phyloP scores from a whole-genome alignment of 495 filamentous ascomycete genomes.

The Bacidia gigantensis region DNA sequence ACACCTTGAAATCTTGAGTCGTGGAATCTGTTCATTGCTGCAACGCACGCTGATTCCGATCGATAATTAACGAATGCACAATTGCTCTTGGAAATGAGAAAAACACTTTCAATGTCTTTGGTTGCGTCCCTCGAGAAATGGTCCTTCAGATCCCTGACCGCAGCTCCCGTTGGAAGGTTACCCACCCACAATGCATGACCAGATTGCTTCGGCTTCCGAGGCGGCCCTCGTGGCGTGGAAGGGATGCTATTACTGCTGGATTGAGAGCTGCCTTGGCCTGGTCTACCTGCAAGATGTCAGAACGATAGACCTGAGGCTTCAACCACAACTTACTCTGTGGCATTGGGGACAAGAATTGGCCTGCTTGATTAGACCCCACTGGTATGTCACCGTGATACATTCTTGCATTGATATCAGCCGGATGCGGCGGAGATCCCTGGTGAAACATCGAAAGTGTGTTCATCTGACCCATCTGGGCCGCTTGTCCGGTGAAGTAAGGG shows the following conservation, averaged over 20 bases:
- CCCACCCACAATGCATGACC: slow-evolving; percentile 96
- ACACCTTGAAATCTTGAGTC: slow-evolving; percentile 83
- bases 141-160: slow-evolving; percentile 69
- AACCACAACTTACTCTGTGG: slow-evolving; percentile 20
- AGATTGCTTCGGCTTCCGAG: slow-evolving; percentile 82
- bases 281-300: slow-evolving; percentile 5
- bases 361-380: slow-evolving; percentile 3
- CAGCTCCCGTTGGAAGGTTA: slow-evolving; percentile 74
- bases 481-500: slow-evolving; percentile 11
- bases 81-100: slow-evolving; percentile 93
- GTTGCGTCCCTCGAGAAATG: slow-evolving; percentile 76
- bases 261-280: slow-evolving; percentile 11
- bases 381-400: slow-evolving; percentile 10
- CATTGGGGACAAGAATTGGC: slow-evolving; percentile 1
- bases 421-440: slow-evolving; percentile 6
- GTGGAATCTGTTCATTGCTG: slow-evolving; percentile 74
- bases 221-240: slow-evolving; percentile 65
- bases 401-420: slow-evolving; percentile 4
- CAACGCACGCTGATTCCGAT: slow-evolving; percentile 60
- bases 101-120: slow-evolving; percentile 72
- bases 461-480: slow-evolving; percentile 11
- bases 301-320: not conserved
- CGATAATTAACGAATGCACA: slow-evolving; percentile 97
- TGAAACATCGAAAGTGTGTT: slow-evolving; percentile 5
- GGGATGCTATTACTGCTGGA: slow-evolving; percentile 19